Evolutionary conservation across 1,284 basidiomycete genomes (phyloP).

Genomic region (Peniophora sp.): DNA sequence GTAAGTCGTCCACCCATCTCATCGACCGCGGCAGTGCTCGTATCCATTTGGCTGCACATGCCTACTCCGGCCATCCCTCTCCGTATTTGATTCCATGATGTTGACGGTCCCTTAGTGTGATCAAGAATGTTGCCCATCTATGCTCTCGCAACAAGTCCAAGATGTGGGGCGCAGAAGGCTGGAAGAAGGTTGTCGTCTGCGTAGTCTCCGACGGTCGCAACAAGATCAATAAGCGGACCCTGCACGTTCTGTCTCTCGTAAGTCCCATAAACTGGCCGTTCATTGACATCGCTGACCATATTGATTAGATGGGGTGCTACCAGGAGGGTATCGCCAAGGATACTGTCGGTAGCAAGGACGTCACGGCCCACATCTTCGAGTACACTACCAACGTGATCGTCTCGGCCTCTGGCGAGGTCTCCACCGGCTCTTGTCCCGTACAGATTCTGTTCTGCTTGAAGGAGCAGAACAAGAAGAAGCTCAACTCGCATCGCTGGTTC

Average conservation of each 20-base stretch:
- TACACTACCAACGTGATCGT: conserved; percentile 78
- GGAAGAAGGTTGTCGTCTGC: conserved; percentile 94
- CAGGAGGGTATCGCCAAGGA: conserved; percentile 96
- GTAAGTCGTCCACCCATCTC: conserved; percentile 28
- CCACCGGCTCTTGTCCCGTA: conserved; percentile 77
- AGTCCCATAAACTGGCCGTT: neutral
- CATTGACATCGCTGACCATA: neutral
- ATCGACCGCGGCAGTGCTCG: neutral
- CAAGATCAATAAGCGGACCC: conserved; percentile 84
- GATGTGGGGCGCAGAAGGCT: conserved; percentile 91
- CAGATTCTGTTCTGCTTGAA: conserved; percentile 92
- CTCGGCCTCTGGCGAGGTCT: conserved; percentile 80
- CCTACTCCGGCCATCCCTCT: neutral
- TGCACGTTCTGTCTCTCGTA: conserved; percentile 74
- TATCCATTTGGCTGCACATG: neutral
- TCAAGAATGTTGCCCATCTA: conserved; percentile 85
- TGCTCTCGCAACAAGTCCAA: conserved; percentile 76
- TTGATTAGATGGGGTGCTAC: conserved; percentile 87
- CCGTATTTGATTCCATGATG: conserved; percentile 4
- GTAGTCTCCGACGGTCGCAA: conserved; percentile 87
- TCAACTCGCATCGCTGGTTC: conserved; percentile 93
- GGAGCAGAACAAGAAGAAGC: conserved; percentile 94
- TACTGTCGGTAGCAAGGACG: conserved; percentile 85
- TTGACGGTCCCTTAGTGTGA: conserved; percentile 43
- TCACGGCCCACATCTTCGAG: conserved; percentile 93